Conservation (phyloP, 1,139 yeast species). For the Sugiyamaella novakii region DNA sequence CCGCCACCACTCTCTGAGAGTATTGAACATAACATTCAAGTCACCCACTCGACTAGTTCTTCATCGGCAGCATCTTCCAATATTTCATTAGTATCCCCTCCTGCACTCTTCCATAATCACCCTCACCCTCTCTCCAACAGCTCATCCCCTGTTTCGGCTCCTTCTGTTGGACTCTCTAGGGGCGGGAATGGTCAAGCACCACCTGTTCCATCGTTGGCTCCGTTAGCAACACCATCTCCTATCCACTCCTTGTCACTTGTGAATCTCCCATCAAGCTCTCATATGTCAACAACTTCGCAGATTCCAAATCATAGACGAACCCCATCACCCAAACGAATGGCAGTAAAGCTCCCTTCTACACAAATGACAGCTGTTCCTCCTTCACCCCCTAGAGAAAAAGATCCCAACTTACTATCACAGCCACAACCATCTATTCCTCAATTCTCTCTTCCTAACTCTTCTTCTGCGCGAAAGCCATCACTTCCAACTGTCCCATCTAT, state of each 20-base stretch:
- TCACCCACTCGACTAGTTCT: constrained; percentile 1
- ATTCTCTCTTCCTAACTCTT: not conserved
- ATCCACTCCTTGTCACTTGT: not conserved
- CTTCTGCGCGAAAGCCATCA: constrained; percentile 8
- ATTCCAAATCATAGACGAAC: constrained; percentile 12
- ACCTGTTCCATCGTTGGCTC: constrained; percentile 18
- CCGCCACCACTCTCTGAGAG: constrained; percentile 7
- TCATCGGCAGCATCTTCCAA: constrained; percentile 6
- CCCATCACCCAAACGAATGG: constrained; percentile 23
- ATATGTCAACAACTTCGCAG: constrained; percentile 5
- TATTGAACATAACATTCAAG: not conserved
- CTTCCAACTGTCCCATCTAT: constrained; percentile 2
- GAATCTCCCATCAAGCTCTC: not conserved
- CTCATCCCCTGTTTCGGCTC: constrained; percentile 1
- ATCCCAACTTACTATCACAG: constrained; percentile 3
- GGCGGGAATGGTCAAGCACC: not conserved
- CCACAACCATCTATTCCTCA: constrained; percentile 6
- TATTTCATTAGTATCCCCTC: constrained; percentile 9
- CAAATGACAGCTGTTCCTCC: constrained; percentile 15
- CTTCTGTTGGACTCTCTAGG: constrained; percentile 3
- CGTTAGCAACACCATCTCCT: constrained; percentile 23
- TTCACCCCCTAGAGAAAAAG: constrained; percentile 12
- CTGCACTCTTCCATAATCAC: constrained; percentile 2
- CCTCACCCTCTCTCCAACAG: constrained; percentile 8
- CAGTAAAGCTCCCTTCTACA: constrained; percentile 4